Evolutionary conservation across 2,329 filamentous ascomycete genomes (phyloP).

Genomic region (Pseudogymnoascus sp.): DNA sequence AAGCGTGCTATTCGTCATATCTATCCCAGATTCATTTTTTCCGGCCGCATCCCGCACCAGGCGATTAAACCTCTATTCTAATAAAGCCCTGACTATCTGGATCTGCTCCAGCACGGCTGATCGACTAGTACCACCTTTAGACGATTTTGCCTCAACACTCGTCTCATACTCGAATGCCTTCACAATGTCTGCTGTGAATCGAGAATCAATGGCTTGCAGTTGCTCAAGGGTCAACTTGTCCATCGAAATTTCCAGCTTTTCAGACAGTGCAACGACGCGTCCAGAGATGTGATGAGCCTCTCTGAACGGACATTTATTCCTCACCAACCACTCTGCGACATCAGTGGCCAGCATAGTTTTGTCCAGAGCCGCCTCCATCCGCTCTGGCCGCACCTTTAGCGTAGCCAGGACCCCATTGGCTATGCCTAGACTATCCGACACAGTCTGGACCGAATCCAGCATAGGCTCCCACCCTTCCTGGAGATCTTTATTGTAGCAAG

Average conservation of each 20-base stretch:
- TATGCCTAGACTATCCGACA: slow-evolving; percentile 71
- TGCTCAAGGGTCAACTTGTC: slow-evolving; percentile 60
- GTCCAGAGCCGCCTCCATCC: slow-evolving; percentile 73
- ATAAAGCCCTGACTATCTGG: slow-evolving; percentile 37
- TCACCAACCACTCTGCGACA: slow-evolving; percentile 56
- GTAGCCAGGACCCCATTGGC: slow-evolving; percentile 72
- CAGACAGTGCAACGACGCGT: slow-evolving; percentile 63
- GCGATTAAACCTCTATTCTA: slow-evolving; percentile 16
- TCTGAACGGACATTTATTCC: slow-evolving; percentile 68
- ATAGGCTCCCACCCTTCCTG: slow-evolving; percentile 80
- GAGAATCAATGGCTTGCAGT: slow-evolving; percentile 57
- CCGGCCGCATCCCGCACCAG: too few relatives aligned
- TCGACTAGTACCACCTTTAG: slow-evolving; percentile 72
- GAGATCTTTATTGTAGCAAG: slow-evolving; percentile 83
- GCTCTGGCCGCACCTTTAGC: slow-evolving; percentile 58
- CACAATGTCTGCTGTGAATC: slow-evolving; percentile 65
- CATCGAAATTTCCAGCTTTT: slow-evolving; percentile 60
- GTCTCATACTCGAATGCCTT: slow-evolving; percentile 72
- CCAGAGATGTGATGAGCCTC: slow-evolving; percentile 76
- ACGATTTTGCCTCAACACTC: slow-evolving; percentile 71
- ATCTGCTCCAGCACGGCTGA: slow-evolving; percentile 59
- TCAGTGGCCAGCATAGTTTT: slow-evolving; percentile 75
- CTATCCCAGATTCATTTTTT: too few relatives aligned
- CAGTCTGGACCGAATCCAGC: slow-evolving; percentile 72
- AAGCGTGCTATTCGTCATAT: too few relatives aligned